Percentiles rank a stretch among this genome's conserved stretches.
Conservation (phyloP, 345 rosid genomes). For the Erysimum cheiranthoides region DNA sequence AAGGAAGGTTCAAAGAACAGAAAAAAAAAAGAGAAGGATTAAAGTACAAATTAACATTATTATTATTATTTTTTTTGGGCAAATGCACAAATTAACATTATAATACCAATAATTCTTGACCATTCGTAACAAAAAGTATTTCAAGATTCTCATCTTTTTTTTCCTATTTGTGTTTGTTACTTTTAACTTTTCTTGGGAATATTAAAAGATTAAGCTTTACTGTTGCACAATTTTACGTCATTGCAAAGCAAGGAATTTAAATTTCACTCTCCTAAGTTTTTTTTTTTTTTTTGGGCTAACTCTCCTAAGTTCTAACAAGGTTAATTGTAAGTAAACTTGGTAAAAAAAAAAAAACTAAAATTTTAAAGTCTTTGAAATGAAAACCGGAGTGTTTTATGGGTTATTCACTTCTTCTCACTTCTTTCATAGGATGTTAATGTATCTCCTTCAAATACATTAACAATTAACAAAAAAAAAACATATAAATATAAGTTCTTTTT, state of each 20-base stretch:
- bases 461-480: background rate
- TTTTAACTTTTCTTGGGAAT: conserved; percentile 2
- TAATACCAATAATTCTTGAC: conserved; percentile 18
- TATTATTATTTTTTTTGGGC: no score
- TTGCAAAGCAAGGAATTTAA: conserved; percentile 37
- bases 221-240: conserved; percentile 10
- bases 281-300: no score
- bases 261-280: background rate
- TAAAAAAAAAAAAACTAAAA: background rate
- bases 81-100: background rate
- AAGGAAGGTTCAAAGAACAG: conserved; percentile 36
- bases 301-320: background rate
- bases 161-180: background rate
- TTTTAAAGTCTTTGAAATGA: background rate
- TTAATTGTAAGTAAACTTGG: background rate
- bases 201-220: conserved; percentile 16
- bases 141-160: background rate
- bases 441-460: background rate
- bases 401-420: background rate
- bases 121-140: background rate
- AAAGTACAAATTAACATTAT: background rate
- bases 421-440: background rate
- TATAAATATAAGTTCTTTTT: no score
- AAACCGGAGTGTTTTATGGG: background rate
- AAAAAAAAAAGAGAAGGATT: background rate